phyloP scores from a whole-genome alignment of 176 grass and related monocot species.

The Olyra latifolia region DNA sequence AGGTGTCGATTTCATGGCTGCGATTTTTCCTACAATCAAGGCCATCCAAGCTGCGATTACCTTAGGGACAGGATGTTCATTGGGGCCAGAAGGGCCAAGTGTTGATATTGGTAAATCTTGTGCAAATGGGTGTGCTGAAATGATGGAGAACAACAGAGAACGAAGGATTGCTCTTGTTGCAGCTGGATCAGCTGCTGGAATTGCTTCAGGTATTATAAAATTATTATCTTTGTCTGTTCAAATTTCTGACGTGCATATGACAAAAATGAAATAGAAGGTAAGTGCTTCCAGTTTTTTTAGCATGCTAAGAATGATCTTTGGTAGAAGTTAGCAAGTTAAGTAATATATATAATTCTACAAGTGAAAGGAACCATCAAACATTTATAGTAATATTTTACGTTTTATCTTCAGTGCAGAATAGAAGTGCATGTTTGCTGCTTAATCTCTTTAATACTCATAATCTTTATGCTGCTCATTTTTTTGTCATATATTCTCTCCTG shows the following conservation, averaged over 20 bases:
- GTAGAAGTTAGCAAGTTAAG: background rate
- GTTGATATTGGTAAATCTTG: constrained; percentile 98
- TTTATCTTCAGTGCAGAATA: background rate
- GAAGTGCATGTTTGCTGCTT: background rate
- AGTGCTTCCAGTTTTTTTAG: background rate
- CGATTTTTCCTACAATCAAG: constrained; percentile 86
- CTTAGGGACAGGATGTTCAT: constrained; percentile 87
- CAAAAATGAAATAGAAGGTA: background rate
- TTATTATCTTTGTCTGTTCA: constrained; percentile 6
- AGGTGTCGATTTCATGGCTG: constrained; percentile 74
- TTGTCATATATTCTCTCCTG: constrained; percentile 7
- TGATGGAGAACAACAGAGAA: constrained; percentile 99
- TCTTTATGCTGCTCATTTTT: background rate
- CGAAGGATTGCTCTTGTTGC: constrained; percentile 92
- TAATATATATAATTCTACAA: background rate
- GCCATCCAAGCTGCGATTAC: constrained; percentile 93
- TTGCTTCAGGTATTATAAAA: constrained; percentile 81
- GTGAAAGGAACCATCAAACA: constrained; percentile 1
- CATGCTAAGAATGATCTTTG: constrained; percentile 5
- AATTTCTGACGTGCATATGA: background rate
- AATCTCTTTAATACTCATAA: background rate
- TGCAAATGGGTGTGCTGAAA: constrained; percentile 95
- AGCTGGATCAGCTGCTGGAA: constrained; percentile 96
- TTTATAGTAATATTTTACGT: constrained; percentile 7
- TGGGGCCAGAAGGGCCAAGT: constrained; percentile 93